Evolutionary conservation across 371 early-diverging fungal genomes (phyloP), one percentile per base, ranked within the genome.

Genomic region (Nematocida sp.): DNA sequence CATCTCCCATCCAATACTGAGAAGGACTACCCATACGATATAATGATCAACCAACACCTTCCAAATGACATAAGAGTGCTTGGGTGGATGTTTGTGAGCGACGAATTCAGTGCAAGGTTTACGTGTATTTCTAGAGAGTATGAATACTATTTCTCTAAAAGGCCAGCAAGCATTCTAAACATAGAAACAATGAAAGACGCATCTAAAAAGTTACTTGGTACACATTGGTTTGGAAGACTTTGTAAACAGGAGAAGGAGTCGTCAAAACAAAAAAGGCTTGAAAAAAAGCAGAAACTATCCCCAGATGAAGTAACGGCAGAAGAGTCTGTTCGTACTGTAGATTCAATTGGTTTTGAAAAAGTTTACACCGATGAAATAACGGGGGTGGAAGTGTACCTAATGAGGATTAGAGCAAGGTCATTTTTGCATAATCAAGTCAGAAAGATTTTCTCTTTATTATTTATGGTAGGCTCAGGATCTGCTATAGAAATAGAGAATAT

Each of bases 201-300:
- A 0, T 91, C 92, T 7, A 46, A 81, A 25, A 84, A 87, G 52
- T 91, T 92, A 62, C 74, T 91, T 62, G 80, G 80, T 6, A 86
- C 89, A 1, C 94, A 94, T 76, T 94, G 96, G 83, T 95, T 93
- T 80, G 90, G 95, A 62, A 92, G 94, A 86, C 94, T 96, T 84
- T 95, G 95, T 86, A 92, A 92, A 85, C 86, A 94, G 69, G 95
- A 95, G 75, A 73, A 64, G 72, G 81, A 46, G 81, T 80, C 58
- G 69, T 82, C 71, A 42, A 84, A 61, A 62, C 73, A 39, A 56
- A 73, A 54, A 82, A 62, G 73, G 62, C 82, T 71, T 42, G 71
- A 39, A 73, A 84, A 58, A 56, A 73, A 45, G 67, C 67, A 42
- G 73, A 76, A 11, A 58, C 20, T 52, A 67, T 82, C 72, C 46